Percentiles rank a stretch among this genome's conserved stretches.
These are phyloP conservation scores for Erodium trifolium DNA, from an alignment of 441 rosid genomes.

Conservation along the genomic window DNA sequence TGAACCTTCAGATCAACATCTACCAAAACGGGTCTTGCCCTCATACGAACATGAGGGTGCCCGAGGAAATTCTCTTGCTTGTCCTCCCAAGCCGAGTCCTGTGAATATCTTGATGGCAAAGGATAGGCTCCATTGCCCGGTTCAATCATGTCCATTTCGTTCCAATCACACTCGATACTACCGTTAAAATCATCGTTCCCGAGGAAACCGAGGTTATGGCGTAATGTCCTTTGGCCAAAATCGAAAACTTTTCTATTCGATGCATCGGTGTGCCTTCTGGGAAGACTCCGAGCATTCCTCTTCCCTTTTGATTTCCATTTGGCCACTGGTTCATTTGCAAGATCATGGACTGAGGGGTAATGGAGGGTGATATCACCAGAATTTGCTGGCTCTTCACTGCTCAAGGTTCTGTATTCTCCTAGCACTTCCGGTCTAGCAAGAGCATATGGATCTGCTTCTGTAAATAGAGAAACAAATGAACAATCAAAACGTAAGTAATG, in stretches of 20 bases:
- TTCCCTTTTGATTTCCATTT: constrained; percentile 90
- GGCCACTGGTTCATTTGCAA: constrained; percentile 58
- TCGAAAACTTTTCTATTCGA: not conserved
- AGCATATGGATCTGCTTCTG: constrained; percentile 33
- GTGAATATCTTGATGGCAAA: constrained; percentile 31
- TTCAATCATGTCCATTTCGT: constrained; percentile 35
- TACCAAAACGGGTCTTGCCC: constrained; percentile 38
- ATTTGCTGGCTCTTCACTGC: constrained; percentile 58
- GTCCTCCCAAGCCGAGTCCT: constrained; percentile 42
- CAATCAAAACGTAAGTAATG: constrained; percentile 15
- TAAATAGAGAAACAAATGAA: constrained; percentile 38
- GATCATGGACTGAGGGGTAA: constrained; percentile 10
- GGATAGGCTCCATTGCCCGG: constrained; percentile 33
- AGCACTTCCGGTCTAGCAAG: constrained; percentile 33
- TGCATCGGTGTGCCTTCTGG: constrained; percentile 41
- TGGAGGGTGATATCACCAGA: constrained; percentile 52
- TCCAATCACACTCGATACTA: constrained; percentile 32
- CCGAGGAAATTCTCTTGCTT: constrained; percentile 28
- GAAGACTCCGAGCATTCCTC: constrained; percentile 64
- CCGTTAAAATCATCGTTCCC: constrained; percentile 25
- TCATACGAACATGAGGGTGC: constrained; percentile 19
- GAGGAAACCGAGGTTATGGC: constrained; percentile 30
- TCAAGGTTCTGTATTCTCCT: constrained; percentile 52
- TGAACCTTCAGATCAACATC: constrained; percentile 88
- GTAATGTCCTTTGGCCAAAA: constrained; percentile 9